Evolutionary conservation across 1,284 basidiomycete genomes (phyloP).

Genomic region (Phylloporus gajari): DNA sequence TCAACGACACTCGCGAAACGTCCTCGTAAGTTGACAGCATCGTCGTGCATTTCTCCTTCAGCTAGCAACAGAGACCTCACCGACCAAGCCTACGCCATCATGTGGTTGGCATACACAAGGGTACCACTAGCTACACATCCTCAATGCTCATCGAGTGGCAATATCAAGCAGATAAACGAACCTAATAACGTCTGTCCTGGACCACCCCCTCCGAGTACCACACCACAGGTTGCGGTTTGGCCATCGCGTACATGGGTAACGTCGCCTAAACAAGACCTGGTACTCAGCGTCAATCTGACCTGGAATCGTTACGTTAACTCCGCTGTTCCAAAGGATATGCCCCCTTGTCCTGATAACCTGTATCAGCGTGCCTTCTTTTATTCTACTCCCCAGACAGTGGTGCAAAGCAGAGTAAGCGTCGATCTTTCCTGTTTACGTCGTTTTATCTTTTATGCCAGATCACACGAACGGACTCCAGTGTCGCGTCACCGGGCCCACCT

Average conservation of each 20-base stretch:
- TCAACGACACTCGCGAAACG: conserved; percentile 36
- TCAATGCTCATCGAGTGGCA: conserved; percentile 63
- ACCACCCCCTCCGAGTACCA: conserved; percentile 59
- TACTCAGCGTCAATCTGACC: conserved; percentile 80
- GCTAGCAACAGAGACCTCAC: conserved; percentile 48
- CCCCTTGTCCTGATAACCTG: conserved; percentile 70
- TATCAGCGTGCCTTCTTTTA: conserved; percentile 81
- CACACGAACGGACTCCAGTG: conserved; percentile 85
- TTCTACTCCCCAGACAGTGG: conserved; percentile 66
- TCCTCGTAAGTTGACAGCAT: conserved; percentile 47
- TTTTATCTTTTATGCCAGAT: conserved; percentile 46
- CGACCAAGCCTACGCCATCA: conserved; percentile 38
- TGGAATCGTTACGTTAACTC: conserved; percentile 75
- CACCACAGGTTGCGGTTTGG: conserved; percentile 69
- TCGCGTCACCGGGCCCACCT: conserved; percentile 66
- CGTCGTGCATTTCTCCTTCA: conserved; percentile 46
- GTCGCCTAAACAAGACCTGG: conserved; percentile 63
- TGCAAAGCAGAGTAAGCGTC: conserved; percentile 55
- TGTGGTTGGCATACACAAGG: conserved; percentile 47
- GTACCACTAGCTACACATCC: conserved; percentile 60
- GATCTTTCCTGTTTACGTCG: neutral
- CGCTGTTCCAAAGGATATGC: conserved; percentile 70
- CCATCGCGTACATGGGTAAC: conserved; percentile 76
- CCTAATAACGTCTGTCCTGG: conserved; percentile 60
- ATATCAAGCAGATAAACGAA: conserved; percentile 51